These are phyloP conservation scores for Suillus sp. DNA, from an alignment of 768 basidiomycete species.

Conservation along the genomic window DNA sequence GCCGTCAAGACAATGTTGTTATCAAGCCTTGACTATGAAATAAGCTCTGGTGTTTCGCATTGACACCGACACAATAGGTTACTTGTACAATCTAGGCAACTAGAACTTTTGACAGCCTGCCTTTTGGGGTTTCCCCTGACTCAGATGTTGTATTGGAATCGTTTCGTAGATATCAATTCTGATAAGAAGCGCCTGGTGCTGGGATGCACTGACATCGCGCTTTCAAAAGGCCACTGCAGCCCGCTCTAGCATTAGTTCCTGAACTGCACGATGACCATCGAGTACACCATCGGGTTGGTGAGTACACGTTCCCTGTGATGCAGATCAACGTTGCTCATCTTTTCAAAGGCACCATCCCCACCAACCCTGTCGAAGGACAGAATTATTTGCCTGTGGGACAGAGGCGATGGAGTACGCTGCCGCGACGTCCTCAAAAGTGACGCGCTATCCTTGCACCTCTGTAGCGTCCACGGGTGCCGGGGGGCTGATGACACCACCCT, in stretches of 20 bases:
- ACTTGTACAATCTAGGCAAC: background rate
- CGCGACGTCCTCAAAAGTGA: background rate
- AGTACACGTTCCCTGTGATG: background rate
- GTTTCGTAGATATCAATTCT: background rate
- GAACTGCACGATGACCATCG: background rate
- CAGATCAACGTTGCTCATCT: background rate
- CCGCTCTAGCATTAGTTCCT: too few species aligned
- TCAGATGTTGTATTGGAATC: slow-evolving; percentile 6
- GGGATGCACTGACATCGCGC: background rate
- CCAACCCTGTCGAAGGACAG: background rate
- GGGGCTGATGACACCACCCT: background rate
- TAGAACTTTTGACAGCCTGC: background rate
- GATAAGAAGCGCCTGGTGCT: background rate
- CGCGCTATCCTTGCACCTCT: slow-evolving; percentile 1
- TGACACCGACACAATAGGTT: background rate
- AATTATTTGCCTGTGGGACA: slow-evolving; percentile 6
- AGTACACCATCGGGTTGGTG: background rate
- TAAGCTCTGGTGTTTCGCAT: background rate
- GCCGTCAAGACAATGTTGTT: background rate
- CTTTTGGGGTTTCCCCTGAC: background rate
- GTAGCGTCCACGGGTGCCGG: slow-evolving; percentile 1
- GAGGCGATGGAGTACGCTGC: slow-evolving; percentile 5
- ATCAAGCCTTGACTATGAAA: background rate
- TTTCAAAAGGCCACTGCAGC: background rate
- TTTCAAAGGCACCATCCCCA: slow-evolving; percentile 4